These are phyloP conservation scores for Diaporthe sp. DNA, from an alignment of 2,329 filamentous ascomycete genomes.

Conservation along the genomic window DNA sequence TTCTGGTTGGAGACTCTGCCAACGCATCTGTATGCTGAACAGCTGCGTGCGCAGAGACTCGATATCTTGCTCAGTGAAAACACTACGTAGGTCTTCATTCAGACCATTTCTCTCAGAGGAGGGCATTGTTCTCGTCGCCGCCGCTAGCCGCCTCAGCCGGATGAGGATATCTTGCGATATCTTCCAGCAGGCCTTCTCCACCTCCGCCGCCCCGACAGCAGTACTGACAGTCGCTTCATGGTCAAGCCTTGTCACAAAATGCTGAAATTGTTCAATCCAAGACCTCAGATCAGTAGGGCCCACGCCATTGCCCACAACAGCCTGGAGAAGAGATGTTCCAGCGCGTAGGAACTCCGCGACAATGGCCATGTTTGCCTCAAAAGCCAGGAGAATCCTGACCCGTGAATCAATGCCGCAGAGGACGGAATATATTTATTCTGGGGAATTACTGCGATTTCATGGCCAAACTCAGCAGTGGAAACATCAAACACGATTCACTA, in stretches of 20 bases:
- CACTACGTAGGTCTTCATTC: not conserved
- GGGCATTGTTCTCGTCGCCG: not conserved
- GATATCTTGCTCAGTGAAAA: slow-evolving; percentile 26
- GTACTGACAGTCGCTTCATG: not conserved
- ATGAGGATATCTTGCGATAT: slow-evolving; percentile 31
- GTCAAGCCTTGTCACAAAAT: not conserved
- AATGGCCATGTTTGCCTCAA: not conserved
- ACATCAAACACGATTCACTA: not conserved
- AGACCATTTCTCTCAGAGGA: not conserved
- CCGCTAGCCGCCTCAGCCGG: slow-evolving; percentile 3
- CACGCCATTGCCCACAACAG: not conserved
- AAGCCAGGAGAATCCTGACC: not conserved
- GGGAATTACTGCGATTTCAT: not conserved
- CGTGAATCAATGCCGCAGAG: not conserved
- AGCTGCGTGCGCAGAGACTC: slow-evolving; percentile 17
- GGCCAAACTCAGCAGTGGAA: not conserved
- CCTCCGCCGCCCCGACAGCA: not conserved
- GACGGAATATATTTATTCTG: not conserved
- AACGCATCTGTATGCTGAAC: slow-evolving; percentile 11
- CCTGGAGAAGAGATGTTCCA: slow-evolving; percentile 10
- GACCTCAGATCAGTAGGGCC: not conserved
- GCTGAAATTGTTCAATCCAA: not conserved
- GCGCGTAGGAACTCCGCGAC: slow-evolving; percentile 2
- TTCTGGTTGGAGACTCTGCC: not conserved
- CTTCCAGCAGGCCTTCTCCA: slow-evolving; percentile 33